Evolutionary conservation across 1,284 basidiomycete genomes (phyloP).

Genomic region (Rhodotorula mucilaginosa): DNA sequence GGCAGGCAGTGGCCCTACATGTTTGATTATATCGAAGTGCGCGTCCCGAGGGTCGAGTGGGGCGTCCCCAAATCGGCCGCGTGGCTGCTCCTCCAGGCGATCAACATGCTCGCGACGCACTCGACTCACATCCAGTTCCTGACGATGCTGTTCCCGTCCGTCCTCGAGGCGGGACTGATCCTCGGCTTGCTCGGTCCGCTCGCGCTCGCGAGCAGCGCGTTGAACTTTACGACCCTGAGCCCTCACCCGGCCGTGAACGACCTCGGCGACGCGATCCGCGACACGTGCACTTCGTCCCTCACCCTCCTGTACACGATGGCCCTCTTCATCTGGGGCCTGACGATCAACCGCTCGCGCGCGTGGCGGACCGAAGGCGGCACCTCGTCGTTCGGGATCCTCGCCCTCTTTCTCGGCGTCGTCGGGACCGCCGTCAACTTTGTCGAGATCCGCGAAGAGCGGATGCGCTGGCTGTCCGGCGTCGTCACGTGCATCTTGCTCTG

Average conservation of each 20-base stretch:
- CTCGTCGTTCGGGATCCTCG: slow-evolving; percentile 83
- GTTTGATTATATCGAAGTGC: slow-evolving; percentile 65
- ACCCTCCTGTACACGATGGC: slow-evolving; percentile 87
- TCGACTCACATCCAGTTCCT: slow-evolving; percentile 98
- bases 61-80: slow-evolving; percentile 55
- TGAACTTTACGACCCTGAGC: slow-evolving; percentile 77
- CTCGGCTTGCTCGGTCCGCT: slow-evolving; percentile 83
- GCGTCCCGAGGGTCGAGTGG: slow-evolving; percentile 1
- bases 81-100: slow-evolving; percentile 84
- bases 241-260: slow-evolving; percentile 54
- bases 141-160: slow-evolving; percentile 89
- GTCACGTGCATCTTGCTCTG: slow-evolving; percentile 85
- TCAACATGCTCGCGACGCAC: slow-evolving; percentile 57
- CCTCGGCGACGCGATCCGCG: slow-evolving; percentile 75
- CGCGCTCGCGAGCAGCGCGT: slow-evolving; percentile 75
- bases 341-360: slow-evolving; percentile 84
- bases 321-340: slow-evolving; percentile 87
- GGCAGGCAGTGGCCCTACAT: slow-evolving; percentile 87
- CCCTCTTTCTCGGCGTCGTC: slow-evolving; percentile 70
- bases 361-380: slow-evolving; percentile 86
- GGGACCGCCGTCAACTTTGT: slow-evolving; percentile 81
- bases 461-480: slow-evolving; percentile 78
- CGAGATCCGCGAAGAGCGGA: slow-evolving; percentile 77
- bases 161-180: slow-evolving; percentile 84
- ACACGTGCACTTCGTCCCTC: slow-evolving; percentile 92